Percentiles rank a stretch among this genome's conserved stretches.
phyloP scores from a whole-genome alignment of 2,329 filamentous ascomycete species.

The Beauveria pseudobassiana region DNA sequence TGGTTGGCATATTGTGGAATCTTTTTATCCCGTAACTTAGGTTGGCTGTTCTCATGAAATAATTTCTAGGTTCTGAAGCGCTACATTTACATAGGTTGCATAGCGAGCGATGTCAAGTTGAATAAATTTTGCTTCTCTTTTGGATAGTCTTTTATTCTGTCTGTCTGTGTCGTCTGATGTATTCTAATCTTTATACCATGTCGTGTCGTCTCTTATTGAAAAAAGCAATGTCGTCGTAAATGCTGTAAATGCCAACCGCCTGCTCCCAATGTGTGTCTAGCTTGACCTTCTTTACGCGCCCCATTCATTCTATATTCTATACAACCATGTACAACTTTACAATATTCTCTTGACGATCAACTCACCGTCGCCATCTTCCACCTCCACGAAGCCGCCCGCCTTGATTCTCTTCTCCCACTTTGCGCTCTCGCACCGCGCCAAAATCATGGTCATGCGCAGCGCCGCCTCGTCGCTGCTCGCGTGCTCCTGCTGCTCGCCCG shows the following conservation, averaged over 20 bases:
- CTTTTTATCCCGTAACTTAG: no score
- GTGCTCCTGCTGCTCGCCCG: constrained; percentile 39
- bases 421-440: constrained; percentile 63
- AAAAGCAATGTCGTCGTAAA: background rate
- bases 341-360: constrained; percentile 39
- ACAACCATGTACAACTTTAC: constrained; percentile 6
- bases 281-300: background rate
- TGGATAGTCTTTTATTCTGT: background rate
- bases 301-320: background rate
- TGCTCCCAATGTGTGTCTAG: background rate
- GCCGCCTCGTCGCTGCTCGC: constrained; percentile 46
- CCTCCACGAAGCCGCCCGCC: constrained; percentile 43
- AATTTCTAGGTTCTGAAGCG: background rate
- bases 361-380: constrained; percentile 38
- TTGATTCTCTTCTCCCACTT: constrained; percentile 74
- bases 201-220: background rate
- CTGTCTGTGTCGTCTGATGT: background rate
- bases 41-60: background rate
- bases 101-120: constrained; percentile 8
- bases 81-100: constrained; percentile 9
- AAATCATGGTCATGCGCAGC: constrained; percentile 67
- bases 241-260: background rate
- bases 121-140: background rate
- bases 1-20: no score
- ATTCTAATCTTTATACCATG: constrained; percentile 1